Percentiles rank a stretch among this genome's conserved stretches.
These are phyloP conservation scores for Onygena corvina DNA, from an alignment of 2,329 filamentous ascomycete species.

Conservation along the genomic window DNA sequence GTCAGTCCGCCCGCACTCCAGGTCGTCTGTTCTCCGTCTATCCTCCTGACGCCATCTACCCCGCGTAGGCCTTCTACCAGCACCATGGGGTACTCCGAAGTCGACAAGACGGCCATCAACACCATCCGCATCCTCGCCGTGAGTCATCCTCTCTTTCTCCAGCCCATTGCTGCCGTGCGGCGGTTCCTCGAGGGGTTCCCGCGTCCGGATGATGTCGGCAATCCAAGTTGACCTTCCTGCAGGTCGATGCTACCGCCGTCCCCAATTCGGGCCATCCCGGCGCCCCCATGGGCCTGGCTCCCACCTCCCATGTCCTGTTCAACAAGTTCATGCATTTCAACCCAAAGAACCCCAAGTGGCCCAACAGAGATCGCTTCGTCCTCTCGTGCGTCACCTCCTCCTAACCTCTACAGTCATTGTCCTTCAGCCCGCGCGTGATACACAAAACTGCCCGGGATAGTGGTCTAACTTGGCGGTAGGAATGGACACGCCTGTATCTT, in stretches of 20 bases:
- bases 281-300: slow-evolving; percentile 95
- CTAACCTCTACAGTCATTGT: background rate
- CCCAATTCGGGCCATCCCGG: slow-evolving; percentile 98
- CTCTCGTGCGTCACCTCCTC: slow-evolving; percentile 68
- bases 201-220: too few species aligned
- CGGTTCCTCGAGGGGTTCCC: too few species aligned
- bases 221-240: slow-evolving; percentile 16
- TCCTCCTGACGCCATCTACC: background rate
- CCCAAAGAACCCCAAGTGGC: slow-evolving; percentile 95
- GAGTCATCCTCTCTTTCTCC: slow-evolving; percentile 37
- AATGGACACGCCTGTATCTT: slow-evolving; percentile 99
- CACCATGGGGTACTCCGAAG: slow-evolving; percentile 76
- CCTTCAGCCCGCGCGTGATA: too few species aligned
- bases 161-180: background rate
- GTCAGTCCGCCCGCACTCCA: slow-evolving; percentile 4
- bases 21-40: background rate
- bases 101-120: slow-evolving; percentile 89
- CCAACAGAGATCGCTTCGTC: slow-evolving; percentile 96
- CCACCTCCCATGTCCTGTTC: slow-evolving; percentile 89
- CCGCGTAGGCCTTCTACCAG: slow-evolving; percentile 20
- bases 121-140: slow-evolving; percentile 94
- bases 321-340: slow-evolving; percentile 99
- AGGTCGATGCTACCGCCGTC: slow-evolving; percentile 95
- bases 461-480: slow-evolving; percentile 37
- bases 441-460: too few species aligned